These are phyloP conservation scores for Sclerotinia trifoliorum DNA, from an alignment of 2,329 filamentous ascomycete genomes.

Conservation along the genomic window DNA sequence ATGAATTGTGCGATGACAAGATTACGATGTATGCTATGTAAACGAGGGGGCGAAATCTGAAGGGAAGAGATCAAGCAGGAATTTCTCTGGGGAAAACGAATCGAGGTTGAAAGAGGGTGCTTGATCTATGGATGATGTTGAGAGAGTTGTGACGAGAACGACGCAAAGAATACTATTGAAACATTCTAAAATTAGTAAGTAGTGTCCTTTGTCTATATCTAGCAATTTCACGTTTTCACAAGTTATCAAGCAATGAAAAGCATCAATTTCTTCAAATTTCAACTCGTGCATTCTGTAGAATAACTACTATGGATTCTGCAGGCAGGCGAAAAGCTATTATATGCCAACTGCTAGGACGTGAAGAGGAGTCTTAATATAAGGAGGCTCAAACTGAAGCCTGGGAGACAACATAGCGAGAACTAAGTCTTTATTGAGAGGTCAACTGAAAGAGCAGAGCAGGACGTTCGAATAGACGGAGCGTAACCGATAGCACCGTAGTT, in stretches of 20 bases:
- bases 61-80: not conserved
- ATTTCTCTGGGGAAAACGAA: not conserved
- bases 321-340: not conserved
- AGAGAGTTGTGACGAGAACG: not conserved
- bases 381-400: not conserved
- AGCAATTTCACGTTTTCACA: not conserved
- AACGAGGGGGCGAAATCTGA: not conserved
- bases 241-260: not conserved
- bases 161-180: not conserved
- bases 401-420: not conserved
- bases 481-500: not conserved
- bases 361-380: not conserved
- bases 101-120: not conserved
- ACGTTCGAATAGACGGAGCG: not conserved
- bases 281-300: not conserved
- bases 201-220: not conserved
- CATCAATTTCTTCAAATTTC: not conserved
- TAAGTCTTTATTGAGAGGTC: not conserved
- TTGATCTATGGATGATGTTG: not conserved
- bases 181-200: not conserved
- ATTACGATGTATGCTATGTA: not conserved
- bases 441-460: not conserved
- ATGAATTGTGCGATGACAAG: not conserved
- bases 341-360: too few species aligned
- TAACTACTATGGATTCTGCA: not conserved